These are phyloP conservation scores for Penicillium sp. DNA, from an alignment of 2,329 filamentous ascomycete genomes.

Conservation along the genomic window DNA sequence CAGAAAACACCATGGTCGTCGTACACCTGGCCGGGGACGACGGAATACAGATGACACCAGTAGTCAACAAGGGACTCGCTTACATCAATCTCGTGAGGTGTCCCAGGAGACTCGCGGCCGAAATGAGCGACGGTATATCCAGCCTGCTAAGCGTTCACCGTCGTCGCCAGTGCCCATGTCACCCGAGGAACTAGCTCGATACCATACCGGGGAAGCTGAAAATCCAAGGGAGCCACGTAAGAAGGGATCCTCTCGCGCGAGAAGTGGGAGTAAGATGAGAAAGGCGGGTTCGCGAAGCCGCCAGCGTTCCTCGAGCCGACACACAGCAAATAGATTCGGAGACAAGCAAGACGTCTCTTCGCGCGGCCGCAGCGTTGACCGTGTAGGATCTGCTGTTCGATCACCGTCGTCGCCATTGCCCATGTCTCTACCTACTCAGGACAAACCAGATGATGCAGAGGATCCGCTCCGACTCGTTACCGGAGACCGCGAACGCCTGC, in stretches of 20 bases:
- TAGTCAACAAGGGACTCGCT: conserved; percentile 54
- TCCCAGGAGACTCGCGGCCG: conserved; percentile 71
- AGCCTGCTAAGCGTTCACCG: conserved; percentile 79
- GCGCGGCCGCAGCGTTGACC: conserved; percentile 64
- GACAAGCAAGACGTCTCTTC: conserved; percentile 27
- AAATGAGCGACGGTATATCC: conserved; percentile 66
- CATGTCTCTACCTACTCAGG: conserved; percentile 57
- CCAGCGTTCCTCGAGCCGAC: conserved; percentile 47
- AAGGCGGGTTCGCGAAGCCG: conserved; percentile 36
- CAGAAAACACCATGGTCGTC: conserved; percentile 50
- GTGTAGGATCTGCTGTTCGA: conserved; percentile 60
- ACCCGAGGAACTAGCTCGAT: conserved; percentile 69
- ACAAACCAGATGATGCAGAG: conserved; percentile 62
- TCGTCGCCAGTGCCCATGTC: conserved; percentile 95
- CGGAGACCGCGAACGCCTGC: conserved; percentile 48
- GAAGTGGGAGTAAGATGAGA: conserved; percentile 57
- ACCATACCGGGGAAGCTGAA: conserved; percentile 47
- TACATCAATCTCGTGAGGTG: conserved; percentile 56
- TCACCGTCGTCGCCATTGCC: conserved; percentile 83
- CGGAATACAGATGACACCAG: conserved; percentile 45
- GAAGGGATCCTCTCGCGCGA: conserved; percentile 32
- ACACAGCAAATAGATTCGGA: conserved; percentile 40
- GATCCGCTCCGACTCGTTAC: conserved; percentile 54
- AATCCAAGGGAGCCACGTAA: conserved; percentile 45
- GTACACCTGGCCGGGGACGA: conserved; percentile 55